Percentiles rank a stretch among this genome's conserved stretches.
Evolutionary conservation across 257 asterid species (phyloP).

Genomic region (Rauvolfia tetraphylla): DNA sequence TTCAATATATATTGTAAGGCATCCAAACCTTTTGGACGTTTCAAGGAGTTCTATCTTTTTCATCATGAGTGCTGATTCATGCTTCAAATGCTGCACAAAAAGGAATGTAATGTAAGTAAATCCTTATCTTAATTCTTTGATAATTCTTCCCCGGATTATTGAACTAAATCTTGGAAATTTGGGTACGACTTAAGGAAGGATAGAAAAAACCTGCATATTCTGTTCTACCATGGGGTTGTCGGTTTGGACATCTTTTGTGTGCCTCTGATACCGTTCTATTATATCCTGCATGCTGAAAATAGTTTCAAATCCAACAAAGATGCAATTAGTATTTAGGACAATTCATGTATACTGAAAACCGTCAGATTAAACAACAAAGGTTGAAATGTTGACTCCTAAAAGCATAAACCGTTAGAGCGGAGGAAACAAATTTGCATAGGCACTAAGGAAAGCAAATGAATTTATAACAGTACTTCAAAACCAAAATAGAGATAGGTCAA

Average conservation of each 20-base stretch:
- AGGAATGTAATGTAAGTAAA: not conserved
- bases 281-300: conserved; percentile 61
- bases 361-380: not conserved
- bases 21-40: conserved; percentile 57
- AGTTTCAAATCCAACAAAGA: conserved; percentile 4
- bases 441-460: not conserved
- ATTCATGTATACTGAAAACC: not conserved
- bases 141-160: not conserved
- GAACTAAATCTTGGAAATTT: not conserved
- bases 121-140: not conserved
- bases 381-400: not conserved
- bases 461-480: too few relatives aligned
- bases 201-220: conserved; percentile 51
- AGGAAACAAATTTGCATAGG: not conserved
- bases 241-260: conserved; percentile 50
- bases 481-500: too few relatives aligned
- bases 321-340: not conserved
- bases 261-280: conserved; percentile 63
- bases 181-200: not conserved
- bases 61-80: conserved; percentile 64
- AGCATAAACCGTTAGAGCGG: not conserved
- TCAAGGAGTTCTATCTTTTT: conserved; percentile 81
- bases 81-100: conserved; percentile 49
- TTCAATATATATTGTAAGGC: too few relatives aligned
- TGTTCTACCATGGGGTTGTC: conserved; percentile 47